Evolutionary conservation across 129 eudicot species (phyloP).

Genomic region (Flaveria linearis): DNA sequence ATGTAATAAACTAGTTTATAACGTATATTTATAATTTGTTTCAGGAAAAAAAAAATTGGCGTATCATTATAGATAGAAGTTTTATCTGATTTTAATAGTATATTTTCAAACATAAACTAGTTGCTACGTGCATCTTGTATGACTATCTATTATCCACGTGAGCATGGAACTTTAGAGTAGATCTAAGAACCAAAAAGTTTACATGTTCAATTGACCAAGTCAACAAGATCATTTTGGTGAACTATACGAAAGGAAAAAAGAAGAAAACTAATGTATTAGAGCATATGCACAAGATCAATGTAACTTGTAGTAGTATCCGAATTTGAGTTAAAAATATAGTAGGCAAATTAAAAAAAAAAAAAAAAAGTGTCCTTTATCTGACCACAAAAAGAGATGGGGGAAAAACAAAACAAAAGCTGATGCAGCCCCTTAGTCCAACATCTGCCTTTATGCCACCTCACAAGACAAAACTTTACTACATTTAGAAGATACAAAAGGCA

Average conservation of each 20-base stretch:
- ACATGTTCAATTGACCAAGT: not conserved
- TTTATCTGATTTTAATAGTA: too few species aligned
- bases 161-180: too few species aligned
- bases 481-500: constrained; percentile 17
- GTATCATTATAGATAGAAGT: too few species aligned
- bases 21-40: too few species aligned
- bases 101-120: too few species aligned
- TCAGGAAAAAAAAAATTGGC: too few species aligned
- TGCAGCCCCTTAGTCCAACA: constrained; percentile 27
- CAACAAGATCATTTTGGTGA: not conserved
- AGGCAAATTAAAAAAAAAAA: not conserved
- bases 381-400: constrained; percentile 38
- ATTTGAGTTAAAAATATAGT: constrained; percentile 14
- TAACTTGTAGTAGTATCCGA: constrained; percentile 16
- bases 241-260: not conserved
- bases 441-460: constrained; percentile 54
- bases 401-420: constrained; percentile 53
- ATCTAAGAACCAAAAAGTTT: not conserved
- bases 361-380: too few species aligned
- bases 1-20: too few species aligned
- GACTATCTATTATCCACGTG: too few species aligned
- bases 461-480: constrained; percentile 8
- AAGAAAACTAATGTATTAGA: not conserved
- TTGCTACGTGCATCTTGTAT: too few species aligned
- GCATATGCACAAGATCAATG: constrained; percentile 18